A percentile compares a stretch with the other conserved stretches of the same genome.
phyloP scores from a whole-genome alignment of 768 basidiomycete species.

The Mycena polygramma region DNA sequence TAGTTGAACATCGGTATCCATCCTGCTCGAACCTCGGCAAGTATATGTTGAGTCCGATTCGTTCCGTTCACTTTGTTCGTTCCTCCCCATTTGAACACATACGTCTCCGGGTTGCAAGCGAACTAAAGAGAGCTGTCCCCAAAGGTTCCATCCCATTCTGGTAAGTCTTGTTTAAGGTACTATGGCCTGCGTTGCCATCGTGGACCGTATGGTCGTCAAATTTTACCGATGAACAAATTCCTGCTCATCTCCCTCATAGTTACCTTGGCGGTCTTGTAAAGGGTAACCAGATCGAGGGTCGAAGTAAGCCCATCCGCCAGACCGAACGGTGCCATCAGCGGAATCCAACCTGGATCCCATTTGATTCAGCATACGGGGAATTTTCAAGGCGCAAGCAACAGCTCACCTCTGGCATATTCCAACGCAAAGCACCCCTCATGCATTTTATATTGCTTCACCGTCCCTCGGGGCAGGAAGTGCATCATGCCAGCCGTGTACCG shows the following conservation, averaged over 20 bases:
- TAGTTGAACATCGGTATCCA: no score
- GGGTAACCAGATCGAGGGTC: constrained; percentile 87
- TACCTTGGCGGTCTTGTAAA: constrained; percentile 81
- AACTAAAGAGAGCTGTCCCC: no score
- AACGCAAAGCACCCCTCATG: constrained; percentile 95
- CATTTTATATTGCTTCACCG: constrained; percentile 97
- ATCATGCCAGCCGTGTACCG: constrained; percentile 86
- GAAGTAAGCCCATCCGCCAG: constrained; percentile 87
- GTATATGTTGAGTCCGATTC: no score
- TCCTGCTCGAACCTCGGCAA: no score
- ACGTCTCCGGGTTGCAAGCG: no score
- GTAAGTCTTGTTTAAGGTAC: no score
- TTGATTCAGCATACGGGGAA: background rate
- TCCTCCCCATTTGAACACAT: no score
- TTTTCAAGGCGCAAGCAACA: background rate
- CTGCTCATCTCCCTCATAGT: constrained; percentile 85
- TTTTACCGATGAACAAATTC: constrained; percentile 90
- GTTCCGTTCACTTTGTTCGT: no score
- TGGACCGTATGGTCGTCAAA: constrained; percentile 56
- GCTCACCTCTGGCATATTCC: constrained; percentile 91
- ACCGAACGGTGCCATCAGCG: constrained; percentile 95
- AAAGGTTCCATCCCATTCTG: no score
- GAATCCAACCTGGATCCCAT: constrained; percentile 90
- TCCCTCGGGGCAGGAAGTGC: constrained; percentile 85
- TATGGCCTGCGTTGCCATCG: no score